Percentiles rank a stretch among this genome's conserved stretches.
Evolutionary conservation across 1,284 basidiomycete species (phyloP).

Genomic region (Singerocomus rubriflavus): DNA sequence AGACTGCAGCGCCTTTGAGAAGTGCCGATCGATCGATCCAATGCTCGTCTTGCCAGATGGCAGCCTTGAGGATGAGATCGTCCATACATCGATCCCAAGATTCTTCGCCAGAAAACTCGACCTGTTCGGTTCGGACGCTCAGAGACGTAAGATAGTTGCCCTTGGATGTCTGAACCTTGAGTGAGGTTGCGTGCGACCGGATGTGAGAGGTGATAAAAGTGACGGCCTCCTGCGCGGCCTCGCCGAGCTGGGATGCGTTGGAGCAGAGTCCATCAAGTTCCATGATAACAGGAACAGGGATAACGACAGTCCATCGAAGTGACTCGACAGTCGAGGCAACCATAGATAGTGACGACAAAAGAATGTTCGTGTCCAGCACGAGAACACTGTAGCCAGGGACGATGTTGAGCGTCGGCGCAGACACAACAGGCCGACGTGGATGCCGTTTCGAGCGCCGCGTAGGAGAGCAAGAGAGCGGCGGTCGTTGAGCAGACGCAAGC

Average conservation of each 20-base stretch:
- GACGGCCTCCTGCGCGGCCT: slow-evolving; percentile 70
- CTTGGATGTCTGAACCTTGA: slow-evolving; percentile 93
- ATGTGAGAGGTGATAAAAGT: slow-evolving; percentile 75
- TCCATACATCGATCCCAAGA: slow-evolving; percentile 83
- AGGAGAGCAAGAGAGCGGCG: slow-evolving; percentile 29
- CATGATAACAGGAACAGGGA: slow-evolving; percentile 93
- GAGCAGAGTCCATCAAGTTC: slow-evolving; percentile 88
- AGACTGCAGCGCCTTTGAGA: slow-evolving; percentile 44
- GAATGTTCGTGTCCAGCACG: slow-evolving; percentile 92
- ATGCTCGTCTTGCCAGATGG: slow-evolving; percentile 89
- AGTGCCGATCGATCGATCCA: slow-evolving; percentile 83
- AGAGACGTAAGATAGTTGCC: slow-evolving; percentile 92
- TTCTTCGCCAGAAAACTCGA: slow-evolving; percentile 63
- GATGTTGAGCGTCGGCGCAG: slow-evolving; percentile 50
- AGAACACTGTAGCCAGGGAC: slow-evolving; percentile 87
- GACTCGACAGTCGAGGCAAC: slow-evolving; percentile 79
- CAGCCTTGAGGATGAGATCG: slow-evolving; percentile 89
- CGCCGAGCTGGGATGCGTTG: slow-evolving; percentile 64
- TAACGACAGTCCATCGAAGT: slow-evolving; percentile 81
- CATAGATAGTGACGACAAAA: slow-evolving; percentile 75
- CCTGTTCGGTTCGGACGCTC: slow-evolving; percentile 80
- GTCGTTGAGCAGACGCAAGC: slow-evolving; percentile 45
- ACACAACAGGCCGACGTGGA: slow-evolving; percentile 30
- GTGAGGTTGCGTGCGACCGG: slow-evolving; percentile 67
- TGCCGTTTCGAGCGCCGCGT: slow-evolving; percentile 36